Percentiles rank a stretch among this genome's conserved stretches.
These are phyloP conservation scores for Thelephora ganbajun DNA, from an alignment of 768 basidiomycete genomes.

Conservation along the genomic window DNA sequence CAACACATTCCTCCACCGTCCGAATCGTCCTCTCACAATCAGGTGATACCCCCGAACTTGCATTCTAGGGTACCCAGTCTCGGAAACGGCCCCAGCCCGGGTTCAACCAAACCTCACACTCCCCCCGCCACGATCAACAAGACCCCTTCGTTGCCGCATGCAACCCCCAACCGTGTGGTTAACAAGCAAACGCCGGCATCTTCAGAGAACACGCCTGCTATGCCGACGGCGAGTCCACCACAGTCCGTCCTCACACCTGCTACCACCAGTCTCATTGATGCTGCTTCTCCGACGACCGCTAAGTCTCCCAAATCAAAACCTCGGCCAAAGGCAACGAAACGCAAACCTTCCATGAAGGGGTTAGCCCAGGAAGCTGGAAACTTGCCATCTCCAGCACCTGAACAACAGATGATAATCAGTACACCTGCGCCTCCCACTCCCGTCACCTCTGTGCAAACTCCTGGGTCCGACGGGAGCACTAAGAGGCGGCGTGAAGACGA, in stretches of 20 bases:
- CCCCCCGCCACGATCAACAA: slow-evolving; percentile 8
- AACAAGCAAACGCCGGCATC: not conserved
- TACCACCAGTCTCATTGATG: slow-evolving; percentile 24
- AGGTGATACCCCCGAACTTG: too few species aligned
- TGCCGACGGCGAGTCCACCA: not conserved
- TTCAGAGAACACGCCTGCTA: not conserved
- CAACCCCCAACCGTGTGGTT: slow-evolving; percentile 10
- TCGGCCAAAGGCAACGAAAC: slow-evolving; percentile 28
- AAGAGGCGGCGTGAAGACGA: slow-evolving; percentile 47
- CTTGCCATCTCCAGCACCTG: slow-evolving; percentile 8
- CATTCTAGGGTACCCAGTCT: too few species aligned
- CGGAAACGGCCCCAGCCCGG: not conserved
- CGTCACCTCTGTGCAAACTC: not conserved
- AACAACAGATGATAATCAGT: not conserved
- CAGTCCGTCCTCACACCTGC: slow-evolving; percentile 35
- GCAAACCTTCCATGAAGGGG: slow-evolving; percentile 20
- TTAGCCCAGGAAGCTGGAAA: slow-evolving; percentile 12
- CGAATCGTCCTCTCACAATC: too few species aligned
- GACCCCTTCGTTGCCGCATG: slow-evolving; percentile 9
- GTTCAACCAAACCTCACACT: slow-evolving; percentile 3
- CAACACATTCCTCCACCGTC: not conserved
- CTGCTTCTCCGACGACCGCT: slow-evolving; percentile 48
- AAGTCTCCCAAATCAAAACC: slow-evolving; percentile 58
- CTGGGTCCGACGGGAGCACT: slow-evolving; percentile 10
- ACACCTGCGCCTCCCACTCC: slow-evolving; percentile 4